These are phyloP conservation scores for Usnea hakonensis DNA, from an alignment of 495 filamentous ascomycete species.

Conservation along the genomic window DNA sequence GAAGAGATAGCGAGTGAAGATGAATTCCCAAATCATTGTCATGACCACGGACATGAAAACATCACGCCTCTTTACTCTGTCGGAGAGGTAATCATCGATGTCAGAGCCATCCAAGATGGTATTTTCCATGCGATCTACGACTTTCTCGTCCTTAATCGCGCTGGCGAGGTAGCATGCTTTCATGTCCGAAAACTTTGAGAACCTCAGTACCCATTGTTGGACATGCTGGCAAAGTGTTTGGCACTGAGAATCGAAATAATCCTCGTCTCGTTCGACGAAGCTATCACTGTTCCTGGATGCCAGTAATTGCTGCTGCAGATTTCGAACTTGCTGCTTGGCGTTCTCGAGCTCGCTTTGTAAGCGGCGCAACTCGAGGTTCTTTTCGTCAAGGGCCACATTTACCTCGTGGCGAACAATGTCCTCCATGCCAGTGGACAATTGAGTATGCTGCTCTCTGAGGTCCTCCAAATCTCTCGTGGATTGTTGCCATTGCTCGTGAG, in stretches of 20 bases:
- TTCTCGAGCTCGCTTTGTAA: conserved; percentile 70
- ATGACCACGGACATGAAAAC: conserved; percentile 96
- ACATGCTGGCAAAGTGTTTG: conserved; percentile 88
- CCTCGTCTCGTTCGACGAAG: conserved; percentile 80
- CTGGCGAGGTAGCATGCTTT: conserved; percentile 70
- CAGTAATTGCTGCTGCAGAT: conserved; percentile 77
- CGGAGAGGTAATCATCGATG: conserved; percentile 73
- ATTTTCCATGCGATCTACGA: conserved; percentile 87
- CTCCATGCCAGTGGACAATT: conserved; percentile 57
- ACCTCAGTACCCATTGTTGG: conserved; percentile 91
- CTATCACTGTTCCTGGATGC: conserved; percentile 55
- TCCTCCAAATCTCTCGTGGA: conserved; percentile 20
- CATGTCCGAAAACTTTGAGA: conserved; percentile 91
- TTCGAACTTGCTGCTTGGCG: conserved; percentile 67
- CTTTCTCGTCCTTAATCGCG: conserved; percentile 75
- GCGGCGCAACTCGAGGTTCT: conserved; percentile 68
- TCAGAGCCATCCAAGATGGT: conserved; percentile 88
- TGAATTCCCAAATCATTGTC: conserved; percentile 96
- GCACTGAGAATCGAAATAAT: conserved; percentile 92
- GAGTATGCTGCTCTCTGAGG: conserved; percentile 49
- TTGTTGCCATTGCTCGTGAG: background rate
- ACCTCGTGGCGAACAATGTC: conserved; percentile 54
- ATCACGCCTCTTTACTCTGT: conserved; percentile 78
- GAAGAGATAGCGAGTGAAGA: conserved; percentile 96
- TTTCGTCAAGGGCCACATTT: conserved; percentile 53